Conservation (phyloP, 495 filamentous ascomycete species). For the Annulohypoxylon maeteangense region DNA sequence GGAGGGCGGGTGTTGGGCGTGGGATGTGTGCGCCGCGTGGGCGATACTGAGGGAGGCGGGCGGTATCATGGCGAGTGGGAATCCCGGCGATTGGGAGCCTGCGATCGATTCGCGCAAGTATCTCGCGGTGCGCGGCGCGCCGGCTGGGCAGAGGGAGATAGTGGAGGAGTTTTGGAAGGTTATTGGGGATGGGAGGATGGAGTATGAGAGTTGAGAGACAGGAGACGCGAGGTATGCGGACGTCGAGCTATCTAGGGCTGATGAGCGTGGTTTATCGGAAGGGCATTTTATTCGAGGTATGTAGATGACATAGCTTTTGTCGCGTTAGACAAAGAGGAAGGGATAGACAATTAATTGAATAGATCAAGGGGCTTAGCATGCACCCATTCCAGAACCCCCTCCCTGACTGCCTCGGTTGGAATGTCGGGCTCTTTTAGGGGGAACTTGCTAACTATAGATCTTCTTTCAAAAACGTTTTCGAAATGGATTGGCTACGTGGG, state of each 20-base stretch:
- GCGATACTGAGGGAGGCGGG: slow-evolving; percentile 87
- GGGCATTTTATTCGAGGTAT: slow-evolving; percentile 9
- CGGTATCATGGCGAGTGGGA: slow-evolving; percentile 80
- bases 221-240: neutral
- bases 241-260: slow-evolving; percentile 14
- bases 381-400: slow-evolving; percentile 23
- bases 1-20: slow-evolving; percentile 95
- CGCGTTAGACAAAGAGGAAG: slow-evolving; percentile 27
- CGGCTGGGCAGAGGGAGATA: slow-evolving; percentile 75
- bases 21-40: slow-evolving; percentile 95
- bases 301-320: neutral
- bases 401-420: slow-evolving; percentile 27
- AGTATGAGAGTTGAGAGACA: slow-evolving; percentile 57
- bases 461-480: slow-evolving; percentile 23
- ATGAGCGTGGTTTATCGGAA: slow-evolving; percentile 17
- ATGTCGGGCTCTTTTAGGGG: slow-evolving; percentile 25
- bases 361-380: slow-evolving; percentile 20
- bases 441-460: neutral
- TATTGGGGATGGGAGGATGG: slow-evolving; percentile 62
- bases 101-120: slow-evolving; percentile 81
- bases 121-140: slow-evolving; percentile 75
- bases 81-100: slow-evolving; percentile 79
- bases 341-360: slow-evolving; percentile 33
- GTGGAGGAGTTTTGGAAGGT: slow-evolving; percentile 85
- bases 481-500: neutral